phyloP scores from a whole-genome alignment of 306 rosid genomes.

The Quercus variabilis region DNA sequence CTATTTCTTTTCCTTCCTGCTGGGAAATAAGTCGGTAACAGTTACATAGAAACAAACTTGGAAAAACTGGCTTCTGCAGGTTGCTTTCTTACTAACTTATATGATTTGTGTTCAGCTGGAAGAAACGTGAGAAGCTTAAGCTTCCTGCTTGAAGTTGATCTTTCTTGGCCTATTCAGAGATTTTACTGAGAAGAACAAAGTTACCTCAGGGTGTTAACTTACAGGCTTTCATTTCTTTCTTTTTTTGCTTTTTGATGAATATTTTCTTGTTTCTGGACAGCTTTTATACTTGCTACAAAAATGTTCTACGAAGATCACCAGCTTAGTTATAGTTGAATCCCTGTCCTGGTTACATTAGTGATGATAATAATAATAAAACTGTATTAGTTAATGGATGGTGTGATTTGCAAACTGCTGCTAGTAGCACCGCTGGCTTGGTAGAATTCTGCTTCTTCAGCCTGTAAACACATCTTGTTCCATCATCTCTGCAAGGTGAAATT shows the following conservation, averaged over 20 bases:
- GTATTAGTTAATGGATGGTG: too few species aligned
- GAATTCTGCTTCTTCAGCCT: too few species aligned
- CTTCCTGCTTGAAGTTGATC: conserved; percentile 27
- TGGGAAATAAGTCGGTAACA: not conserved
- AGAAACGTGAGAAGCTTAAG: conserved; percentile 26
- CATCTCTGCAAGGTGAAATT: too few species aligned
- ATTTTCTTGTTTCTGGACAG: not conserved
- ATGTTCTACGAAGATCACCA: not conserved
- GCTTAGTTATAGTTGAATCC: too few species aligned
- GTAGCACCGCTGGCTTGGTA: too few species aligned
- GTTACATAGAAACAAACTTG: not conserved
- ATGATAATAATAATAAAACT: too few species aligned
- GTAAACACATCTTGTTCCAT: too few species aligned
- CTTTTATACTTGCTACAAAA: not conserved
- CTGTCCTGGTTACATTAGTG: too few species aligned
- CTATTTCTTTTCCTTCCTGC: not conserved
- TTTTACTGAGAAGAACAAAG: not conserved
- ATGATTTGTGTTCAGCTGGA: conserved; percentile 32
- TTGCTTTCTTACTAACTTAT: not conserved
- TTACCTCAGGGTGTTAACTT: not conserved
- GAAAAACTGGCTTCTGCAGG: too few species aligned
- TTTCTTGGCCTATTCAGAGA: not conserved
- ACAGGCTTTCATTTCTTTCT: not conserved
- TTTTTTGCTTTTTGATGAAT: not conserved
- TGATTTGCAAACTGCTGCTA: too few species aligned